Base-by-base conservation (phyloP, 768 basidiomycete genomes). In the Boletus pseudopeckii region DNA sequence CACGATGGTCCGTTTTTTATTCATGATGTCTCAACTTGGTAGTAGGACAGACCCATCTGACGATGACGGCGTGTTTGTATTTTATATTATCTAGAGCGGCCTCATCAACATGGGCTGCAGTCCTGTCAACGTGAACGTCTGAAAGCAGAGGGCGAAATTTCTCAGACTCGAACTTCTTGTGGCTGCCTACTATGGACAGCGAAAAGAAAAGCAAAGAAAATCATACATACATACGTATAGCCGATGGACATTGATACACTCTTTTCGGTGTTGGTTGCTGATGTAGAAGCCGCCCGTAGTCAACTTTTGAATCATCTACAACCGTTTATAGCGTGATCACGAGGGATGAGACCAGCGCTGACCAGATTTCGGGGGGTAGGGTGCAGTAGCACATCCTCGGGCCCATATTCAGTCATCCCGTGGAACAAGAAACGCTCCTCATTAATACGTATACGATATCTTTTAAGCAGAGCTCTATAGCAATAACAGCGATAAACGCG, bases 391-490 rank as follows among this genome's bases (percentile, higher is more conserved):
- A 32, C 41, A n/a, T 14, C 30, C 17, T 30, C 14, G 11, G 32
- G 22, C 18, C 11, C 5, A n/a, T 54, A 14, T 42, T 15, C 22
- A 11, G 11, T 9, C 28, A 28, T 18, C 1, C 14, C 28, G 20
- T 34, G 24, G 30, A 22, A 43, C 45, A 38, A 41, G 5, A 8
- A 34, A 14, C n/a, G 3, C 20, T 22, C 15, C 13, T 45, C 24
- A 50, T 55, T 60, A 56, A 45, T 51, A 56, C 38, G 10, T 41
- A 56, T 62, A 56, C 56, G 48, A 17, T 64, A 50, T 24, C 22
- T 34, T 56, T 40, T 54, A 59, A 53, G 54, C 30, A 53, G 18
- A 38, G 33, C 13, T 43, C 51, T 53, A 48, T 26, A 32, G 15
- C 24, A 22, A 33, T 55, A 48, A 50, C 42, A 56, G 20, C n/a